Evolutionary conservation across 192 early-diverging fungal species (phyloP).

Genomic region (Coemansia pectinata): DNA sequence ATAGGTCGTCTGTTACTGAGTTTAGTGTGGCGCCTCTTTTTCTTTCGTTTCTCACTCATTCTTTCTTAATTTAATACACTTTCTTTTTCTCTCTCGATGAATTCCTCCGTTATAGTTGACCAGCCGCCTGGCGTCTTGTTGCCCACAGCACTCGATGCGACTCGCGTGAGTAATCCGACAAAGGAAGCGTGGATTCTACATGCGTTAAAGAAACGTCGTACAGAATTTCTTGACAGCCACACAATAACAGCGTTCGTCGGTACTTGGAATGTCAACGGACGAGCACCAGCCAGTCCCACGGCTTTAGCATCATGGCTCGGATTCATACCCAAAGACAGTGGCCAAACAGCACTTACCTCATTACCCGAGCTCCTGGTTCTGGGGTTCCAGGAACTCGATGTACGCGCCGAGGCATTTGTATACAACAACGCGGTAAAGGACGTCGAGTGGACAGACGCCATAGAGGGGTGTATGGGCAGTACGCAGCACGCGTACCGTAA

Average conservation of each 20-base stretch:
- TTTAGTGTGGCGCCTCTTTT: not conserved
- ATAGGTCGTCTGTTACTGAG: conserved; percentile 17
- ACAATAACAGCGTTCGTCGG: conserved; percentile 67
- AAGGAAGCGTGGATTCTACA: conserved; percentile 53
- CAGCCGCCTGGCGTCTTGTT: not conserved
- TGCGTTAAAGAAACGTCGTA: conserved; percentile 33
- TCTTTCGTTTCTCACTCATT: conserved; percentile 42
- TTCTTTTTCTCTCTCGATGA: not conserved
- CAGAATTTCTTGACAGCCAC: conserved; percentile 32
- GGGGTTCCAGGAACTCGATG: conserved; percentile 92
- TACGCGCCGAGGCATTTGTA: conserved; percentile 82
- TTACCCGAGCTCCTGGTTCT: conserved; percentile 43
- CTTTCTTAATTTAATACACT: not conserved
- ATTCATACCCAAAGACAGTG: conserved; percentile 33
- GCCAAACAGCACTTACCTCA: conserved; percentile 1
- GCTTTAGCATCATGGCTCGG: conserved; percentile 67
- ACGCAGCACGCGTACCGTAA: conserved; percentile 61
- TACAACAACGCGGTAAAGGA: conserved; percentile 78
- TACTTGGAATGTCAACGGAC: conserved; percentile 92
- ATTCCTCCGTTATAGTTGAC: not conserved
- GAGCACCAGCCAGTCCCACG: conserved; percentile 51
- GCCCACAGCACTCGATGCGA: conserved; percentile 3
- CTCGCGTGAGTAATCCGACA: conserved; percentile 37
- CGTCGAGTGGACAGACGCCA: conserved; percentile 73
- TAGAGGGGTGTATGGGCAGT: conserved; percentile 65